Percentiles rank a stretch among this genome's conserved stretches.
Evolutionary conservation across 192 early-diverging fungal genomes (phyloP).

Genomic region (Coemansia sp.): DNA sequence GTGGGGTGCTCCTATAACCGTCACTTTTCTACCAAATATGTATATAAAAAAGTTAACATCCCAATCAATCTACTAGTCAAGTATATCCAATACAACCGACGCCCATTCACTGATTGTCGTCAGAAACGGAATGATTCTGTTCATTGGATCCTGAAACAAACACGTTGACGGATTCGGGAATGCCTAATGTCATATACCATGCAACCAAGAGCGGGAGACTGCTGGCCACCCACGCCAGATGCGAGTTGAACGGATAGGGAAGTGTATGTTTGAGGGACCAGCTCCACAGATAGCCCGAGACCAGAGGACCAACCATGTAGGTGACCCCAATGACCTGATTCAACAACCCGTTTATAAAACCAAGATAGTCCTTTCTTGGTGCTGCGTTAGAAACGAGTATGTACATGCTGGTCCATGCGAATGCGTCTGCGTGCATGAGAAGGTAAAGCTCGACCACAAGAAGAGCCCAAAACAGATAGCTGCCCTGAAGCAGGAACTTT

Average conservation of each 20-base stretch:
- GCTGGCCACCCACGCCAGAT: slow-evolving; percentile 34
- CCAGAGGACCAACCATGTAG: slow-evolving; percentile 21
- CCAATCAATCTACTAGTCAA: too few species aligned
- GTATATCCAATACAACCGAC: too few species aligned
- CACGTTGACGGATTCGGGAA: neutral
- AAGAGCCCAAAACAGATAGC: neutral
- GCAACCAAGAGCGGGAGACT: neutral
- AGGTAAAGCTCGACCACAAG: neutral
- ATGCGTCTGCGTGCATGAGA: neutral
- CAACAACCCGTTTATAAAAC: slow-evolving; percentile 38
- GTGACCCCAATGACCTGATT: slow-evolving; percentile 22
- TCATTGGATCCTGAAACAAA: neutral
- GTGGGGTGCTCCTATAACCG: too few species aligned
- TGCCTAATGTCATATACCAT: neutral
- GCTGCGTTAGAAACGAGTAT: slow-evolving; percentile 40
- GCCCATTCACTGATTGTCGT: neutral
- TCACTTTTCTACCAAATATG: too few species aligned
- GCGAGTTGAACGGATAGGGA: slow-evolving; percentile 42
- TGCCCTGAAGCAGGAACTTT: neutral
- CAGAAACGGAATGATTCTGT: neutral
- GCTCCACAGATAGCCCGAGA: slow-evolving; percentile 23
- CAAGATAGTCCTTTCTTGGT: slow-evolving; percentile 23
- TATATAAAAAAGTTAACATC: too few species aligned
- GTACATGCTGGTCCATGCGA: slow-evolving; percentile 4
- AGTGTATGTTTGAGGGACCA: slow-evolving; percentile 37